Percentiles rank a stretch among this genome's conserved stretches.
These are phyloP conservation scores for Glaciozyma antarctica DNA, from an alignment of 768 basidiomycete species.

Conservation along the genomic window DNA sequence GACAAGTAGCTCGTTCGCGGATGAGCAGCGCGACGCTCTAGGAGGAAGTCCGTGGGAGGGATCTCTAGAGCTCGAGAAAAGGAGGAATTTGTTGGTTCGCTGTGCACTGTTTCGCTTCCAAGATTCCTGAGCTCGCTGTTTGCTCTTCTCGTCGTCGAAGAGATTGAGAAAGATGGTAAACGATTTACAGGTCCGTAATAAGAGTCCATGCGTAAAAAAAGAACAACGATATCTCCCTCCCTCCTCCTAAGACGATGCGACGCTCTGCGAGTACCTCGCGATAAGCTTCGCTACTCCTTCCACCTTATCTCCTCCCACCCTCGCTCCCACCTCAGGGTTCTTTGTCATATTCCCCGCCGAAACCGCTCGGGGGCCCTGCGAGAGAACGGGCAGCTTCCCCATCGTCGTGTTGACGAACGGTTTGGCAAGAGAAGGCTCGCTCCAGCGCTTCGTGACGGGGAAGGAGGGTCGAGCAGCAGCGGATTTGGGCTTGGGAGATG, in stretches of 20 bases:
- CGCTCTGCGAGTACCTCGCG: neutral
- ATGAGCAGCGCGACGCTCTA: too few species aligned
- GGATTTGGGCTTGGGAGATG: neutral
- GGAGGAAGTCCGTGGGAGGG: too few species aligned
- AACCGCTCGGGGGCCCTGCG: neutral
- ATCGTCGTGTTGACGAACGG: constrained; percentile 28
- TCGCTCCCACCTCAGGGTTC: neutral
- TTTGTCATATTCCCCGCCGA: too few species aligned
- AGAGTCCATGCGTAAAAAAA: neutral
- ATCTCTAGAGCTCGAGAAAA: too few species aligned
- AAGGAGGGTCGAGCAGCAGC: neutral
- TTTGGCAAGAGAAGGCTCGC: constrained; percentile 5
- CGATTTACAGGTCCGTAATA: neutral
- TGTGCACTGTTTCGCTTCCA: too few species aligned
- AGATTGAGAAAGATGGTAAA: neutral
- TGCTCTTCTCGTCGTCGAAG: too few species aligned
- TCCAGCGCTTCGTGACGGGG: neutral
- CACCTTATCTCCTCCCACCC: neutral
- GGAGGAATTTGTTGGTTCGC: too few species aligned
- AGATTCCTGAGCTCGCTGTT: too few species aligned
- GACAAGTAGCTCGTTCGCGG: too few species aligned
- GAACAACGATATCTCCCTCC: neutral
- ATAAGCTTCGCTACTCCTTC: neutral
- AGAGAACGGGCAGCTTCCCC: neutral
- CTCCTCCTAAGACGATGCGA: neutral